Conservation (phyloP, 129 eudicot species). For the Flaveria brownii region DNA sequence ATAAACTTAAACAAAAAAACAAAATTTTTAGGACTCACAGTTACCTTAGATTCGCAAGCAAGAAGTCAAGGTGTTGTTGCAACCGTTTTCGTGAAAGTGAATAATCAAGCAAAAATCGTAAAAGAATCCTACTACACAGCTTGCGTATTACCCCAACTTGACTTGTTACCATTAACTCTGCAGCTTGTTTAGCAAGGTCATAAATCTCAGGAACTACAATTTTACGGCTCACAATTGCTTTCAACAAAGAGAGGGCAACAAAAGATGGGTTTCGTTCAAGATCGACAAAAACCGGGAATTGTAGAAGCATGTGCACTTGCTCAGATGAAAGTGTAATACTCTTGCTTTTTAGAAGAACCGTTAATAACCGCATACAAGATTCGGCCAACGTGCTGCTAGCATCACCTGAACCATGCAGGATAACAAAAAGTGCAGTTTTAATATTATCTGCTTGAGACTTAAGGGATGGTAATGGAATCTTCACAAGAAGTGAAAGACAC, state of each 20-base stretch:
- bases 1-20: background rate
- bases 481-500: slow-evolving; percentile 60
- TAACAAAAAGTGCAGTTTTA: slow-evolving; percentile 60
- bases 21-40: background rate
- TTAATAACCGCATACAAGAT: slow-evolving; percentile 71
- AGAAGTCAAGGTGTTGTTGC: slow-evolving; percentile 64
- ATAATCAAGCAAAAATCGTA: slow-evolving; percentile 72
- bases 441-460: slow-evolving; percentile 60
- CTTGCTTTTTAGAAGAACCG: slow-evolving; percentile 65
- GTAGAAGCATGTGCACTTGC: slow-evolving; percentile 78
- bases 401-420: slow-evolving; percentile 65
- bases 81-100: slow-evolving; percentile 51
- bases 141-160: slow-evolving; percentile 65
- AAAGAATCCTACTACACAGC: slow-evolving; percentile 69
- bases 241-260: slow-evolving; percentile 77
- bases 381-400: slow-evolving; percentile 59
- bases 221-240: slow-evolving; percentile 65
- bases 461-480: slow-evolving; percentile 68
- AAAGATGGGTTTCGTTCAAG: slow-evolving; percentile 74
- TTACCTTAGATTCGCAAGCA: slow-evolving; percentile 68
- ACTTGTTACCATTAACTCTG: slow-evolving; percentile 75
- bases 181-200: slow-evolving; percentile 64
- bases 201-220: slow-evolving; percentile 74
- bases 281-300: slow-evolving; percentile 78
- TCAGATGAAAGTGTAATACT: slow-evolving; percentile 63